Evolutionary conservation across 2,329 filamentous ascomycete species (phyloP), one percentile per base, ranked within the genome.

Genomic region (Moelleriella libera): DNA sequence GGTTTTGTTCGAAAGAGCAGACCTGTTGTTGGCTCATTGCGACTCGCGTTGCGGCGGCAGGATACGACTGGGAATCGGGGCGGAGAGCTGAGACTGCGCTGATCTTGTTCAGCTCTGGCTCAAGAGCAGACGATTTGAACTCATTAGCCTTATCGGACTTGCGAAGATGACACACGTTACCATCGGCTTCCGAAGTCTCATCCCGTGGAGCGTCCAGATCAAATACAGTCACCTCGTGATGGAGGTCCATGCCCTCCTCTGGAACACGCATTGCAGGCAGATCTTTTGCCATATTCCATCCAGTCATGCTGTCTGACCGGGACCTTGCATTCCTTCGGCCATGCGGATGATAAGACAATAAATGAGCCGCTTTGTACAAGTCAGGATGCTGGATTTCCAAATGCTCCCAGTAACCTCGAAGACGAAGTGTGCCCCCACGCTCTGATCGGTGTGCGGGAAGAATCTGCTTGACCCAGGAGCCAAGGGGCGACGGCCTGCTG

Each of bases 381-480:
- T 28, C 11, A 5, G 12, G 39, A 7, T 51, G 46, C 28, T 43
- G 43, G 7, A 46, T 39, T 9, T 57, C 55, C 47, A 52, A 39
- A 14, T 50, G 46, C 32, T 60, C 57, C 60, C 56, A 61, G 45
- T 56, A 60, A 1, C 60, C 57, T 5, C 55, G 54, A 29, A 52
- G 48, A 40, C 71, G 68, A 41, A 60, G 48, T 1, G 74, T 76
- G 8, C 73, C 68, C 21, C 75, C 72, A 31, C 68, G 66, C 51
- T 78, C 75, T 1, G 70, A 63, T 6, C 67, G 69, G 48, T 68
- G 65, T 51, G 67, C 72, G 0, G 74, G 74, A 8, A 74, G 59
- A 2, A 76, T 61, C 46, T 58, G 70, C 48, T 58, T 67, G 45
- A 75, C 57, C 55, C 71, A 69, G 45, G 59, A 59, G 12, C 62